Evolutionary conservation across 2,329 filamentous ascomycete species (phyloP).

Genomic region (Colletotrichum spaethianum): DNA sequence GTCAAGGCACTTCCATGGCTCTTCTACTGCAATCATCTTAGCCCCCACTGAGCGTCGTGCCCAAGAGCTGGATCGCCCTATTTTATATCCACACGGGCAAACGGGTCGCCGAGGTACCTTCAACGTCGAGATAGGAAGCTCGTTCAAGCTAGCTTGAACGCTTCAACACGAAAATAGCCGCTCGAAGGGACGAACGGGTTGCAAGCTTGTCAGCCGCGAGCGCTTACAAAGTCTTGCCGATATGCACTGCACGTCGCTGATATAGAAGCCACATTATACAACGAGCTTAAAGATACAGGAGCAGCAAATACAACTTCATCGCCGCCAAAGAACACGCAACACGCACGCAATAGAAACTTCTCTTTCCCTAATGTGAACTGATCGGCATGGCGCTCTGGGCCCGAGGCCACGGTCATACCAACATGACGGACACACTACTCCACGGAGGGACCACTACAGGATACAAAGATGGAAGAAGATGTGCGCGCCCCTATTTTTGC

Average conservation of each 20-base stretch:
- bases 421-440: neutral
- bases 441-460: neutral
- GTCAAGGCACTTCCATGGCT: neutral
- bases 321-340: neutral
- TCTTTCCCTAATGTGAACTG: neutral
- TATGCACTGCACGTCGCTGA: neutral
- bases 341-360: neutral
- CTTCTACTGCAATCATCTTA: neutral
- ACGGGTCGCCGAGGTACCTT: no score
- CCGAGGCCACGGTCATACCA: neutral
- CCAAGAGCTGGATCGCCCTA: neutral
- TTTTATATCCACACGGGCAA: neutral
- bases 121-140: neutral
- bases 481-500: neutral
- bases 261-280: neutral
- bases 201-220: neutral
- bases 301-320: neutral
- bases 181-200: neutral
- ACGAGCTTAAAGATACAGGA: neutral
- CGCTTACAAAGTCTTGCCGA: neutral
- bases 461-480: neutral
- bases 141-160: neutral
- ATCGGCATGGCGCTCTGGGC: slow-evolving; percentile 11
- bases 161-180: neutral
- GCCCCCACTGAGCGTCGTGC: slow-evolving; percentile 7